Conservation (phyloP, 257 asterid species). For the Marsdenia floribunda region DNA sequence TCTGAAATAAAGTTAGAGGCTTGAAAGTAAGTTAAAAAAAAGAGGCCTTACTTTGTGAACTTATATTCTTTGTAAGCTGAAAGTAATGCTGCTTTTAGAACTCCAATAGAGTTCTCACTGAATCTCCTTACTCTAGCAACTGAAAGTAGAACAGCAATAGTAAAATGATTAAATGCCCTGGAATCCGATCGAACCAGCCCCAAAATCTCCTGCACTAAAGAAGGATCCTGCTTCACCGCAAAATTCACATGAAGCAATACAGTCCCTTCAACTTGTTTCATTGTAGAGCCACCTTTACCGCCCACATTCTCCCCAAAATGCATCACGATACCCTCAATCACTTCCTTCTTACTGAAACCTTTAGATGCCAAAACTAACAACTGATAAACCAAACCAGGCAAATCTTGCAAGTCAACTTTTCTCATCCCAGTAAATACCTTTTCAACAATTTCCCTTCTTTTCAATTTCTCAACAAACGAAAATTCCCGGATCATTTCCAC, state of each 20-base stretch:
- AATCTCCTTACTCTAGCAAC: slow-evolving; percentile 77
- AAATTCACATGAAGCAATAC: slow-evolving; percentile 85
- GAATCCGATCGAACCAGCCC: slow-evolving; percentile 60
- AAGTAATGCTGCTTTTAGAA: slow-evolving; percentile 51
- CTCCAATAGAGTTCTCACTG: slow-evolving; percentile 58
- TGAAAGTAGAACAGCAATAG: slow-evolving; percentile 64
- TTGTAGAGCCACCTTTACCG: slow-evolving; percentile 44
- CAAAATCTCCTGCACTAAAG: slow-evolving; percentile 73
- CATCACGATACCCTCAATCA: slow-evolving; percentile 70
- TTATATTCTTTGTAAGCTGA: slow-evolving; percentile 67
- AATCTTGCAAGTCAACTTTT: slow-evolving; percentile 65
- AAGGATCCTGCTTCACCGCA: slow-evolving; percentile 82
- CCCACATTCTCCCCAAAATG: slow-evolving; percentile 44
- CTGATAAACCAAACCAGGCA: slow-evolving; percentile 80
- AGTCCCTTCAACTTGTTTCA: slow-evolving; percentile 84
- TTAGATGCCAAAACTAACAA: slow-evolving; percentile 69
- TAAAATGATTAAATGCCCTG: slow-evolving; percentile 72
- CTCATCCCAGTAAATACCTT: slow-evolving; percentile 54
- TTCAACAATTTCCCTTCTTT: slow-evolving; percentile 52
- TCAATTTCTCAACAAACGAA: slow-evolving; percentile 44
- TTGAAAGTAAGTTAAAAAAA: neutral
- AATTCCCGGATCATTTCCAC: slow-evolving; percentile 63
- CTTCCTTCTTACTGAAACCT: slow-evolving; percentile 75
- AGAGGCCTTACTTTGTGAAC: slow-evolving; percentile 31
- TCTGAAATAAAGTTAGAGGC: neutral